Evolutionary conservation across 306 rosid species (phyloP).

Genomic region (Datisca glomerata): DNA sequence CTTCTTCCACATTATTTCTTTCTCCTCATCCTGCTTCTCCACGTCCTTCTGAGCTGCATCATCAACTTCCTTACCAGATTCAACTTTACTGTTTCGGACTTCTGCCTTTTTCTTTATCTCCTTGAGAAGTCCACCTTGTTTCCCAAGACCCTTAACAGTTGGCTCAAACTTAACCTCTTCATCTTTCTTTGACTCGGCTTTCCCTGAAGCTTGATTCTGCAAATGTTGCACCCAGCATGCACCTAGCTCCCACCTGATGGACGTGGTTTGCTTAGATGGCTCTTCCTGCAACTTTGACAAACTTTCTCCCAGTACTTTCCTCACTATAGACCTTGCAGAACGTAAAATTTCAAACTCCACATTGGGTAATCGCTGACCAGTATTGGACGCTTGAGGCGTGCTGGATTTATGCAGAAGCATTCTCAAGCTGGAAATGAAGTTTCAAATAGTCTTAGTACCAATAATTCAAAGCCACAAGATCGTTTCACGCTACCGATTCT

Average conservation of each 20-base stretch:
- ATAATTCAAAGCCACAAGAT: constrained; percentile 9
- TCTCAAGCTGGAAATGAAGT: constrained; percentile 60
- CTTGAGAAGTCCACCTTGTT: constrained; percentile 88
- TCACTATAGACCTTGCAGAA: constrained; percentile 44
- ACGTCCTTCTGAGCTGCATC: constrained; percentile 37
- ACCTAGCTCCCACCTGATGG: constrained; percentile 98
- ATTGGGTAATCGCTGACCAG: constrained; percentile 32
- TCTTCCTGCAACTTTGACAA: constrained; percentile 64
- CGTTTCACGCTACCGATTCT: no score
- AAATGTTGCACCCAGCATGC: constrained; percentile 98
- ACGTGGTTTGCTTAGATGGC: constrained; percentile 30
- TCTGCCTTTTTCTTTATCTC: constrained; percentile 83
- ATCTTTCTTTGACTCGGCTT: constrained; percentile 55
- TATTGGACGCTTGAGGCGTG: constrained; percentile 37
- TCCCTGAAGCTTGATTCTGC: constrained; percentile 75
- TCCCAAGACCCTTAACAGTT: constrained; percentile 91
- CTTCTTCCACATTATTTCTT: constrained; percentile 63
- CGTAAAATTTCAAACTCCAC: constrained; percentile 38
- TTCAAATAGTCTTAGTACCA: constrained; percentile 14
- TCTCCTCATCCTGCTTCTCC: constrained; percentile 54
- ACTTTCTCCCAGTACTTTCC: constrained; percentile 65
- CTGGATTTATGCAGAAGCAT: constrained; percentile 64
- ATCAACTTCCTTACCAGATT: constrained; percentile 53
- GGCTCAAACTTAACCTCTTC: constrained; percentile 77
- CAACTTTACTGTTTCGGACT: constrained; percentile 42